Conservation (phyloP, 2,329 filamentous ascomycete genomes). For the Ophiocordyceps polyrhachis-furcata region DNA sequence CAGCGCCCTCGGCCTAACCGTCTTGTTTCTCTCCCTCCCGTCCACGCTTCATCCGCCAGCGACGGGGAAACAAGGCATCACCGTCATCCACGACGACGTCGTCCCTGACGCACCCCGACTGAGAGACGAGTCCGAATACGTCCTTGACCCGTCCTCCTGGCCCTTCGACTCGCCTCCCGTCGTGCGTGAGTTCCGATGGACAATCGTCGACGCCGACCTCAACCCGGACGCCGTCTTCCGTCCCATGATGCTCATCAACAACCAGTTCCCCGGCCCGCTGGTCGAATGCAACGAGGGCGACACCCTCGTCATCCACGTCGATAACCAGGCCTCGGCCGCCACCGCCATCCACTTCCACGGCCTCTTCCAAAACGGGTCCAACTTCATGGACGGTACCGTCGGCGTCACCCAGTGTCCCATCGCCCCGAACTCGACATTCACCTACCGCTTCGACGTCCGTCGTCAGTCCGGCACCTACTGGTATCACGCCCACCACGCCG, state of each 20-base stretch:
- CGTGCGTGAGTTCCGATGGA: constrained; percentile 41
- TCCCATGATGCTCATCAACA: constrained; percentile 52
- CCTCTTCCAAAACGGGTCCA: constrained; percentile 58
- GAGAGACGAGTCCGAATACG: constrained; percentile 28
- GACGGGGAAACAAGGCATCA: neutral
- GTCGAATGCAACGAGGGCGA: constrained; percentile 61
- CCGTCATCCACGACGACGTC: constrained; percentile 9
- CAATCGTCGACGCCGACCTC: constrained; percentile 33
- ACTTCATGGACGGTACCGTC: constrained; percentile 53
- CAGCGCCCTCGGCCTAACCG: neutral
- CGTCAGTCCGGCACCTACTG: constrained; percentile 29
- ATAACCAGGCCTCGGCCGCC: constrained; percentile 47
- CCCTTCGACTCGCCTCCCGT: constrained; percentile 27
- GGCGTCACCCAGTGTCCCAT: constrained; percentile 51
- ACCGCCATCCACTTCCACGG: constrained; percentile 63
- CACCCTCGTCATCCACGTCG: constrained; percentile 46
- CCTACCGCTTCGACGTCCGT: constrained; percentile 47
- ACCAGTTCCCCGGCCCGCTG: constrained; percentile 53
- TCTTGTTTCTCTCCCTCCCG: neutral
- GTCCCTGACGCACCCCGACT: constrained; percentile 8
- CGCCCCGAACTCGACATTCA: constrained; percentile 40
- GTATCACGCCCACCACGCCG: constrained; percentile 49
- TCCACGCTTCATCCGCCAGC: neutral
- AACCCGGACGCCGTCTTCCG: constrained; percentile 42
- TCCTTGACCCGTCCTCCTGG: constrained; percentile 35